Evolutionary conservation across 176 grass and related monocot species (phyloP).

Genomic region (Avena atlantica): DNA sequence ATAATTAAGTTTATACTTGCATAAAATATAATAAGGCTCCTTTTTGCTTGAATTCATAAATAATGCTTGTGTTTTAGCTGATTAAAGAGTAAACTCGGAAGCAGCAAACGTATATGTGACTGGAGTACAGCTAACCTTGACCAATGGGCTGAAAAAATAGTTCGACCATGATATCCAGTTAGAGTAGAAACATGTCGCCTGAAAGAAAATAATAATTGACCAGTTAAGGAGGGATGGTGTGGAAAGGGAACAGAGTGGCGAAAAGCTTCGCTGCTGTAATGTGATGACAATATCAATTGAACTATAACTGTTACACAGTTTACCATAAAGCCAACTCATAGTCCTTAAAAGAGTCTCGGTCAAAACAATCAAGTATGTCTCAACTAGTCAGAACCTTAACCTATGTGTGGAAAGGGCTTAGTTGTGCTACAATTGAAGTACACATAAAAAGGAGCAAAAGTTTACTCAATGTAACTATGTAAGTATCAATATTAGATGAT

Average conservation of each 20-base stretch:
- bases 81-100: conserved; percentile 31
- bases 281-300: conserved; percentile 2
- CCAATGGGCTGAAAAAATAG: conserved; percentile 95
- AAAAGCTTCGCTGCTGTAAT: background rate
- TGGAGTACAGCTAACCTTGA: conserved; percentile 69
- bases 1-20: conserved; percentile 5
- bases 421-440: background rate
- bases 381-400: conserved; percentile 19
- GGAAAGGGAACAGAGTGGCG: conserved; percentile 3
- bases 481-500: conserved; percentile 16
- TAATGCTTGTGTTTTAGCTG: conserved; percentile 22
- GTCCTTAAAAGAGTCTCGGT: conserved; percentile 2
- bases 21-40: background rate
- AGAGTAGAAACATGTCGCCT: conserved; percentile 86
- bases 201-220: conserved; percentile 52
- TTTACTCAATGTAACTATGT: conserved; percentile 19
- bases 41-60: conserved; percentile 32
- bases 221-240: conserved; percentile 26
- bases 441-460: background rate
- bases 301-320: conserved; percentile 19
- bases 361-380: conserved; percentile 27
- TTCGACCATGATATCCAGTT: conserved; percentile 82
- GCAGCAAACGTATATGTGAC: conserved; percentile 6
- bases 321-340: conserved; percentile 17
- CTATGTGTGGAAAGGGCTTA: background rate